Base-by-base conservation (phyloP, 176 grass and related monocot species). In the Cenchrus fungigraminus region DNA sequence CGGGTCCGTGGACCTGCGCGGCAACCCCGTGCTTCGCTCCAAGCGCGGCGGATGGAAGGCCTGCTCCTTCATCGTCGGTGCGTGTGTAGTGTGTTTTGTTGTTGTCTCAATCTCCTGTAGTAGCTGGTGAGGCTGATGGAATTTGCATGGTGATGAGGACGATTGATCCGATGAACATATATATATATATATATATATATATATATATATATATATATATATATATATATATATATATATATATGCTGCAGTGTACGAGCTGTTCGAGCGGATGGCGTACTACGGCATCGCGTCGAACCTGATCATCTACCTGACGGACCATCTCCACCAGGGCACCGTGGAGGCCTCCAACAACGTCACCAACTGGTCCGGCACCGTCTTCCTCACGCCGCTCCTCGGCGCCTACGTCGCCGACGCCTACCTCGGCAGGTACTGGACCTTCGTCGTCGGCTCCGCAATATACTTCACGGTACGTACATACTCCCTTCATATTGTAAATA, bases 211-310 rank as follows among this genome's bases (percentile, higher is more conserved):
- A 25, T 25, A 25, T 25, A 25, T 25, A 25, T 25, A 25, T 25
- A 25, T 25, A 25, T 25, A 25, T 25, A 25, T 25, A 25, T 25
- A 25, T 25, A 25, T 25, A 25, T 25, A 40, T 40, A 40, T 2
- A 40, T 40, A 32, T 32, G 22, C 22, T 25, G 22, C 22, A 95
- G 93, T 88, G 79, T 98, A 98, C 77, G 96, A 98, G 86, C 74
- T 95, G 83, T 95, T 98, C 60, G 96, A 98, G 84, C 91, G 96
- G 83, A 98, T 95, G 93, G 87, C 93, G 11, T 98, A 95, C 83
- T 93, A 93, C 85, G 89, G 91, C 1, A 89, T 95, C 70, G 61
- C 91, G 78, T 89, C 91, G 1, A 95, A 98, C 79, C 87, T 98
- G 70, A 79, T 97, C 66, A 79, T 84, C 9, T 97, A 97, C 83